Base-by-base conservation (phyloP, 441 rosid species). In the Biscutella auriculata region DNA sequence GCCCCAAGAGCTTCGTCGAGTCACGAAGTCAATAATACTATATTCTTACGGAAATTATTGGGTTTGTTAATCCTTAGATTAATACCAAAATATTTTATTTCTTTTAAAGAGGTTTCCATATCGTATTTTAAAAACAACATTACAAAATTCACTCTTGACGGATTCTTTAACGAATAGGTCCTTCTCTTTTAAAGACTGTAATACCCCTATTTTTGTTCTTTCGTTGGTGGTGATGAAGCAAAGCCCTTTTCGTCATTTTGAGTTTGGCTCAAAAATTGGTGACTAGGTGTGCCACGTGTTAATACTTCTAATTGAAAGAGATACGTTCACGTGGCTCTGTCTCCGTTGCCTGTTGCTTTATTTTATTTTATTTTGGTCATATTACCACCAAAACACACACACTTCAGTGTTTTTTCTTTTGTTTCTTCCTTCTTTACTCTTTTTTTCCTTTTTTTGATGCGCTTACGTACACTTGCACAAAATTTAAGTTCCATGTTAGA, bases 211-310 rank as follows among this genome's bases (percentile, higher is more conserved):
- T 3, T 6, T 0, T 36, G 42, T 28, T 11, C 17, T 19, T 13
- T 4, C 3, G 1, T 19, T 1, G 8, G 6, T 15, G 23, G 46
- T 16, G 12, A 12, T 12, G 7, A 1, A 5, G 1, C 0, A 25
- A 41, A 30, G 19, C 55, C 40, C 9, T 36, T 57, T 6, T 30
- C 1, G 73, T 69, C 39, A 36, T 36, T 69, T 35, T 0, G 2
- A 0, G 2, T 0, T 43, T 52, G 4, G 27, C 35, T 9, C n/a
- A 8, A 30, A 57, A 55, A 55, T 14, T 14, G 60, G 63, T 69
- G 69, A 63, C 56, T 57, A 73, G 68, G 73, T 68, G 66, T 67
- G 62, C 57, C 76, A 68, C 72, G 64, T 65, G 48, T 62, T 33
- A 60, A 32, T 14, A 30, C 60, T 69, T 62, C 45, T 50, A 36